phyloP scores from a whole-genome alignment of 2,329 filamentous ascomycete species.

The Sodiomyces alkalinus region DNA sequence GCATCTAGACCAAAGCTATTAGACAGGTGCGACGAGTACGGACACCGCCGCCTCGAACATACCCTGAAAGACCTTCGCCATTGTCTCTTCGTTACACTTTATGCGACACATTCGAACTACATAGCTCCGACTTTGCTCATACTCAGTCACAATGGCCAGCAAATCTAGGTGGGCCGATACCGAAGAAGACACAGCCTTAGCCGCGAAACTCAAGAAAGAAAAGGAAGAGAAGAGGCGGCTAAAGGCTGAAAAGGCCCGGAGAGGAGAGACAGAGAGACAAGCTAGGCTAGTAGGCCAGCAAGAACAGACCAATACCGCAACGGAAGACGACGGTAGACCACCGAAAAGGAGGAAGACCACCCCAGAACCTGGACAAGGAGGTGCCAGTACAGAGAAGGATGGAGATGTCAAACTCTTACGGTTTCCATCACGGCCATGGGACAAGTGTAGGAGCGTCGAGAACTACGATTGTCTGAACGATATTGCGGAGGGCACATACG shows the following conservation, averaged over 20 bases:
- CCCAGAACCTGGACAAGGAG: conserved; percentile 21
- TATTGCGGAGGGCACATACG: conserved; percentile 95
- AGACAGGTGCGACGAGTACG: too few species aligned
- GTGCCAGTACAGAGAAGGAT: conserved; percentile 9
- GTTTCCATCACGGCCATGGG: conserved; percentile 55
- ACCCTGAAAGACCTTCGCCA: too few species aligned
- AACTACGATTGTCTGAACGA: conserved; percentile 88
- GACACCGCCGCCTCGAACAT: too few species aligned
- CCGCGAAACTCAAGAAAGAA: conserved; percentile 58
- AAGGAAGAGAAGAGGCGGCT: conserved; percentile 80
- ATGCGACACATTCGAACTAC: too few species aligned
- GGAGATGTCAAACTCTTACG: conserved; percentile 46
- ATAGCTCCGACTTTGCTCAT: conserved; percentile 4
- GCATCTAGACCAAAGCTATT: too few species aligned
- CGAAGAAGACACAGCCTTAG: conserved; percentile 63
- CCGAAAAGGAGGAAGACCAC: conserved; percentile 48
- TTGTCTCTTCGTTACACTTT: not conserved
- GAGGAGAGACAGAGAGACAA: conserved; percentile 37
- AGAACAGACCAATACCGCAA: conserved; percentile 11
- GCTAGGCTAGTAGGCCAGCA: conserved; percentile 5
- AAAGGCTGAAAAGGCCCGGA: conserved; percentile 69
- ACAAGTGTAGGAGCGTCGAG: conserved; percentile 59
- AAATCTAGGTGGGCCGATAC: conserved; percentile 68
- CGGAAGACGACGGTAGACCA: conserved; percentile 26
- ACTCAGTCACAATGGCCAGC: conserved; percentile 33